Evolutionary conservation across 1,139 yeast genomes (phyloP).

Genomic region (Pichia sp.): DNA sequence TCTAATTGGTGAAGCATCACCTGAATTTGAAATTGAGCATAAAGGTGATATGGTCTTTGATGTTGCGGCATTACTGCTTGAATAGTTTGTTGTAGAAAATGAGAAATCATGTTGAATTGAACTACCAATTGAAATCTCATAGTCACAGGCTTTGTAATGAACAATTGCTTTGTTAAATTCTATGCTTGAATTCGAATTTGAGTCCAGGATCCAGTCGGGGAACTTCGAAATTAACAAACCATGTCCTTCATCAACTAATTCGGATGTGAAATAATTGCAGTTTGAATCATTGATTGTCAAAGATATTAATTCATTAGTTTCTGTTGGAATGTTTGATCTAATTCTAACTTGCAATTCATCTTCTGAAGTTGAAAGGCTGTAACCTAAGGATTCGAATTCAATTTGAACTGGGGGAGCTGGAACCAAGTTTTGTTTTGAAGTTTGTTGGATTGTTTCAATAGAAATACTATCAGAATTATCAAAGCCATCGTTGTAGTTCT

Average conservation of each 20-base stretch:
- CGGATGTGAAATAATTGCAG: conserved; percentile 3
- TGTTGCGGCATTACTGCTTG: not conserved
- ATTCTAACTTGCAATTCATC: conserved; percentile 6
- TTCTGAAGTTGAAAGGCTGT: not conserved
- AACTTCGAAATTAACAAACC: conserved; percentile 1
- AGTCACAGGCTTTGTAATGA: conserved; percentile 3
- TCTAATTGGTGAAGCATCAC: not conserved
- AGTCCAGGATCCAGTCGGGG: conserved; percentile 1
- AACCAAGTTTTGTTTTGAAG: not conserved
- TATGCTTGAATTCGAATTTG: not conserved
- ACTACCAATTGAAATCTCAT: not conserved
- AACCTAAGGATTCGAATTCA: conserved; percentile 4
- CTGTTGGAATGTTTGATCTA: not conserved
- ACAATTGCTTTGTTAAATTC: not conserved
- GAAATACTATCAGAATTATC: not conserved
- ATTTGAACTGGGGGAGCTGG: not conserved
- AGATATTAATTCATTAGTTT: not conserved
- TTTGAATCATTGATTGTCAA: conserved; percentile 1
- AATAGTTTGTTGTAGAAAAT: not conserved
- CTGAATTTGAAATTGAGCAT: not conserved
- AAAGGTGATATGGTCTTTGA: not conserved
- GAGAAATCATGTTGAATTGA: not conserved
- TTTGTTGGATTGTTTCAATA: not conserved
- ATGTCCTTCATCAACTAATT: conserved; percentile 1
- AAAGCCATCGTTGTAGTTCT: too few relatives aligned